phyloP scores from a whole-genome alignment of 495 filamentous ascomycete species.

The Penicillium manginii region DNA sequence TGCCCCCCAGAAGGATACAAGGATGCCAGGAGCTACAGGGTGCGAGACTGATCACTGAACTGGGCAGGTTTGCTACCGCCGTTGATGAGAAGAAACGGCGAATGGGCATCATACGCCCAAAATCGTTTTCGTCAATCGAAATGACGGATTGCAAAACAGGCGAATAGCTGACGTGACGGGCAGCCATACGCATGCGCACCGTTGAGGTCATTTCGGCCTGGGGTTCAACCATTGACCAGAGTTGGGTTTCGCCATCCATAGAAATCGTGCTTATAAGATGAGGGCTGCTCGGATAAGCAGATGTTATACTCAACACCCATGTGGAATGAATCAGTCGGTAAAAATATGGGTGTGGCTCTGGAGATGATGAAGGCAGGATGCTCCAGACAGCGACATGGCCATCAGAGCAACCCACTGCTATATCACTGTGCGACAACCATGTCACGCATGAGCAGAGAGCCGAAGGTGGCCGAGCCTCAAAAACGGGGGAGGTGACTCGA shows the following conservation, averaged over 20 bases:
- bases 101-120: constrained; percentile 53
- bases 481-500: constrained; percentile 54
- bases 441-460: constrained; percentile 61
- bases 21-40: constrained; percentile 55
- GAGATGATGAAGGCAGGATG: constrained; percentile 40
- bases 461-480: constrained; percentile 51
- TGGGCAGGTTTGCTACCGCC: constrained; percentile 39
- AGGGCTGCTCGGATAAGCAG: constrained; percentile 63
- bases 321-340: constrained; percentile 61
- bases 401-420: constrained; percentile 66
- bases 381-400: constrained; percentile 64
- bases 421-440: constrained; percentile 64
- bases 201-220: constrained; percentile 52
- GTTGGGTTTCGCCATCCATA: constrained; percentile 61
- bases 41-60: constrained; percentile 45
- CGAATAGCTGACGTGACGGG: constrained; percentile 55
- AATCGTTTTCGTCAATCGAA: constrained; percentile 61
- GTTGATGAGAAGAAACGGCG: constrained; percentile 61
- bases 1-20: constrained; percentile 56
- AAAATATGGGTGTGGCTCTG: constrained; percentile 52
- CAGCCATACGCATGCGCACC: constrained; percentile 55
- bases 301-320: constrained; percentile 60
- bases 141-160: constrained; percentile 58
- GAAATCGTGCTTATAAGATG: constrained; percentile 56
- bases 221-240: constrained; percentile 59